Evolutionary conservation across 164 flowering plant genomes (phyloP).

Genomic region (Annona squamosa): DNA sequence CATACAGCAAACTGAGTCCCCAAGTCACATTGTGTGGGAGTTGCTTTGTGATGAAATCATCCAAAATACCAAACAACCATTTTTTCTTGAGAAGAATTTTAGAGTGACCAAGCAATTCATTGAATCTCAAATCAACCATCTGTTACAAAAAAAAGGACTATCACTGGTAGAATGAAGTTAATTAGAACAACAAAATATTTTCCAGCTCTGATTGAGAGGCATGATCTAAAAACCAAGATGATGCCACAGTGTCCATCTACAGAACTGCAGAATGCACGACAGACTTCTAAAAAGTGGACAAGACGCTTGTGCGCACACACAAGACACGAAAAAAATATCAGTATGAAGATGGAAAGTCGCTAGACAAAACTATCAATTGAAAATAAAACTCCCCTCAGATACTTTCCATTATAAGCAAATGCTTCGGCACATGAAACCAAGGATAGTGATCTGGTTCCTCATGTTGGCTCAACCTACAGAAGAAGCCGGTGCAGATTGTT

Average conservation of each 20-base stretch:
- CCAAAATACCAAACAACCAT: conserved; percentile 84
- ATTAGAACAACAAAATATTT: neutral
- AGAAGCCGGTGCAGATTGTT: neutral
- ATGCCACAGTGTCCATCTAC: neutral
- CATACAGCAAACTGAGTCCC: conserved; percentile 95
- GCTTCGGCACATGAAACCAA: neutral
- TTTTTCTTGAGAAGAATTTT: conserved; percentile 60
- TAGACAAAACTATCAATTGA: neutral
- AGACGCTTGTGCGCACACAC: neutral
- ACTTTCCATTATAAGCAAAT: neutral
- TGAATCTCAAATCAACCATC: conserved; percentile 88
- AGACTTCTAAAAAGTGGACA: neutral
- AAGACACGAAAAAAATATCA: neutral
- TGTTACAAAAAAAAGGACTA: conserved; percentile 17
- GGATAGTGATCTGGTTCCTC: neutral
- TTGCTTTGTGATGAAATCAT: conserved; percentile 94
- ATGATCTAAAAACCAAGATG: neutral
- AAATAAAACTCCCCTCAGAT: neutral
- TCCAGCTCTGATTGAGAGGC: neutral
- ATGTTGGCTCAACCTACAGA: neutral
- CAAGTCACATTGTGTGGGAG: conserved; percentile 98
- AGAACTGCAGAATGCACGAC: neutral
- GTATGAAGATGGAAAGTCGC: neutral
- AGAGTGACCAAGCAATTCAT: conserved; percentile 76
- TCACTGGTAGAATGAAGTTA: neutral